Evolutionary conservation across 495 filamentous ascomycete species (phyloP).

Genomic region (Chaetomium fimeti): DNA sequence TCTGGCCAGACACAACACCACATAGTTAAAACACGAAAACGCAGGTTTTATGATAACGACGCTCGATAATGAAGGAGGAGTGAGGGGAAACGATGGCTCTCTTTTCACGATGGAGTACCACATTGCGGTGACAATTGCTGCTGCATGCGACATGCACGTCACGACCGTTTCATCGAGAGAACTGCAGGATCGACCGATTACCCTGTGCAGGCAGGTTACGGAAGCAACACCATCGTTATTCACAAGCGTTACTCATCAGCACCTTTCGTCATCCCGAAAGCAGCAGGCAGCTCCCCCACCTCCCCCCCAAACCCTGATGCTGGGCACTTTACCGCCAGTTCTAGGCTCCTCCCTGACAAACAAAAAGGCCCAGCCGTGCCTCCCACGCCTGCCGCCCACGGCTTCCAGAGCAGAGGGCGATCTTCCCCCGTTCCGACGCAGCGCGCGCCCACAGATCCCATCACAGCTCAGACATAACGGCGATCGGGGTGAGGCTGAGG

Average conservation of each 20-base stretch:
- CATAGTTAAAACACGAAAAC: background rate
- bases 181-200: background rate
- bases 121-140: background rate
- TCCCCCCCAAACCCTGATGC: background rate
- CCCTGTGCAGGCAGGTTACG: background rate
- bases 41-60: background rate
- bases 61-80: too few relatives aligned
- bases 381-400: too few relatives aligned
- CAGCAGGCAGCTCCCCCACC: background rate
- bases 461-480: background rate
- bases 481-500: background rate
- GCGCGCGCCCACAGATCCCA: background rate
- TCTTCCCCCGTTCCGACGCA: background rate
- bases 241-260: too few relatives aligned
- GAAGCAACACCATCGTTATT: background rate
- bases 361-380: background rate
- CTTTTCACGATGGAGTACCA: too few relatives aligned
- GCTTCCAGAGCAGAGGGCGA: background rate
- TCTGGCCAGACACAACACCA: background rate
- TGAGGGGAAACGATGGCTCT: too few relatives aligned
- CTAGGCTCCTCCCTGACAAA: background rate
- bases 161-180: background rate
- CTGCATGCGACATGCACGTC: conserved; percentile 1
- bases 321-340: background rate
- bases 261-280: background rate